Evolutionary conservation across 495 filamentous ascomycete genomes (phyloP).

Genomic region (Xylaria castorea): DNA sequence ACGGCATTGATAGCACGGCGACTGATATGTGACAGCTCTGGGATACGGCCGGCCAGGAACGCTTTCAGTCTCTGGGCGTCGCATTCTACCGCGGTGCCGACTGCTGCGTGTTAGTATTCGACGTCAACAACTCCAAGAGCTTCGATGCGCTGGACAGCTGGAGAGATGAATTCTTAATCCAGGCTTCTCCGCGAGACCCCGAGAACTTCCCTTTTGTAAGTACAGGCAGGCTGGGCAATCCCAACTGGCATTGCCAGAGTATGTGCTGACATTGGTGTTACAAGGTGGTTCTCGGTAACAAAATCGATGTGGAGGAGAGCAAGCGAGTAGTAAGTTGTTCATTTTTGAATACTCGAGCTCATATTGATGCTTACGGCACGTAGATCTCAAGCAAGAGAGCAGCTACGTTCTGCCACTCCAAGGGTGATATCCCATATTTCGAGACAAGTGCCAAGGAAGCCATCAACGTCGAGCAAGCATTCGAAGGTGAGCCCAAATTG

Average conservation of each 20-base stretch:
- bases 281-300: conserved; percentile 94
- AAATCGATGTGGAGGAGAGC: conserved; percentile 98
- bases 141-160: conserved; percentile 98
- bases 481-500: conserved; percentile 73
- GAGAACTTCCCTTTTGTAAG: conserved; percentile 97
- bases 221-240: neutral
- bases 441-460: conserved; percentile 99
- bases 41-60: conserved; percentile 98
- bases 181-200: conserved; percentile 93
- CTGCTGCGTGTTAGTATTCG: conserved; percentile 98
- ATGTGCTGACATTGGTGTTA: conserved; percentile 1
- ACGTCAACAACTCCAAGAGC: conserved; percentile 98
- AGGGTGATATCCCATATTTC: conserved; percentile 97
- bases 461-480: conserved; percentile 97
- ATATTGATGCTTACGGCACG: conserved; percentile 13
- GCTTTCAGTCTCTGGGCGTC: conserved; percentile 96
- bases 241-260: conserved; percentile 13
- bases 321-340: conserved; percentile 76
- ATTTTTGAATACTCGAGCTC: neutral
- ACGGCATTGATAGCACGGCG: conserved; percentile 26
- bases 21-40: conserved; percentile 70
- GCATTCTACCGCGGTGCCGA: conserved; percentile 98
- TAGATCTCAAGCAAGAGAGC: conserved; percentile 93
- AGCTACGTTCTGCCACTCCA: conserved; percentile 96
- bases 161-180: conserved; percentile 98